These are phyloP conservation scores for Thielaviopsis punctulata DNA, from an alignment of 2,329 filamentous ascomycete genomes.

Conservation along the genomic window DNA sequence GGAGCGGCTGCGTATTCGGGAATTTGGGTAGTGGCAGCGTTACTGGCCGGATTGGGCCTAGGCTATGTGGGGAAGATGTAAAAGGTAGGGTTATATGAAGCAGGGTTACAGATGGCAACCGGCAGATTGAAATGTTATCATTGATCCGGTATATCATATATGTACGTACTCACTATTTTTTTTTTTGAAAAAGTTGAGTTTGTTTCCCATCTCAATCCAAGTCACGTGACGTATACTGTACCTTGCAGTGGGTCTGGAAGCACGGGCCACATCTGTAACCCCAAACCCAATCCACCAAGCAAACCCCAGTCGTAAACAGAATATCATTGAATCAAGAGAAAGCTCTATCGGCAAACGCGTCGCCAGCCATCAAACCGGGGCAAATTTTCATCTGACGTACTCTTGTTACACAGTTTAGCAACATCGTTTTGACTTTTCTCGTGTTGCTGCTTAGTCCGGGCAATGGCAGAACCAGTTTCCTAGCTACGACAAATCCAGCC, in stretches of 20 bases:
- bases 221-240: too few species aligned
- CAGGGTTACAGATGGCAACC: too few species aligned
- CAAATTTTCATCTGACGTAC: not conserved
- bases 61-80: constrained; percentile 29
- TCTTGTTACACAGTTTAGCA: not conserved
- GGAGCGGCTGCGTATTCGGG: constrained; percentile 59
- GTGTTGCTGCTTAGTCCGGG: not conserved
- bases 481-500: not conserved
- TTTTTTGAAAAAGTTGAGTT: too few species aligned
- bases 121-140: too few species aligned
- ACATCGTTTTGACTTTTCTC: not conserved
- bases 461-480: not conserved
- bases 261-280: not conserved
- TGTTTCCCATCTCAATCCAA: too few species aligned
- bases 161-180: too few species aligned
- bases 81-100: not conserved
- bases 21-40: constrained; percentile 54
- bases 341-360: not conserved
- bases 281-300: not conserved
- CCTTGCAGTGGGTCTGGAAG: too few species aligned
- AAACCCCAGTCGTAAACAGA: not conserved
- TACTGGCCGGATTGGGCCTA: constrained; percentile 39
- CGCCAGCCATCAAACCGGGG: not conserved
- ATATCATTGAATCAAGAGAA: not conserved
- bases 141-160: too few species aligned